Percentiles rank a stretch among this genome's conserved stretches.
Conservation (phyloP, 148 eudicot genomes). For the Rhododendron ovatum region DNA sequence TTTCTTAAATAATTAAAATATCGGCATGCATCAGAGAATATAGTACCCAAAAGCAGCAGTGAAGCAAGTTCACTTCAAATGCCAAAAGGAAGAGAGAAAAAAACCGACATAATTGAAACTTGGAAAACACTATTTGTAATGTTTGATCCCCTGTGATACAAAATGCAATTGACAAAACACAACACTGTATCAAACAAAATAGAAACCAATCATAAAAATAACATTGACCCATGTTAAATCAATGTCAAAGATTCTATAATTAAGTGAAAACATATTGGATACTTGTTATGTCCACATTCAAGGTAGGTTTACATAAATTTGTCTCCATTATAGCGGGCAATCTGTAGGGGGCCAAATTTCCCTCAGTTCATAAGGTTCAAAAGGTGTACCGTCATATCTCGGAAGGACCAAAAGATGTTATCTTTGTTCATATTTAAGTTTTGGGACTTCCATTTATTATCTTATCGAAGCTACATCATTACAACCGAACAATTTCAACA, state of each 20-base stretch:
- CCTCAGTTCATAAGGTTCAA: too few relatives aligned
- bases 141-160: not conserved
- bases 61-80: not conserved
- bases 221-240: not conserved
- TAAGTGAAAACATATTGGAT: not conserved
- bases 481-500: too few relatives aligned
- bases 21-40: not conserved
- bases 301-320: not conserved
- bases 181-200: not conserved
- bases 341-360: too few relatives aligned
- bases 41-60: not conserved
- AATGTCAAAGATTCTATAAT: not conserved
- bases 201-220: not conserved
- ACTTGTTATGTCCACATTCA: not conserved
- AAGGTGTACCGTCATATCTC: too few relatives aligned
- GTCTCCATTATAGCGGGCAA: not conserved
- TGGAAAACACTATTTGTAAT: not conserved
- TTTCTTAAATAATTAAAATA: too few relatives aligned
- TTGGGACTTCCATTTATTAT: too few relatives aligned
- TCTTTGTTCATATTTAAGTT: too few relatives aligned
- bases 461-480: too few relatives aligned
- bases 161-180: not conserved
- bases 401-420: too few relatives aligned
- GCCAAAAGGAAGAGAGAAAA: not conserved
- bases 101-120: not conserved